Evolutionary conservation across 345 rosid genomes (phyloP).

Genomic region (Pugionium dolabratum): DNA sequence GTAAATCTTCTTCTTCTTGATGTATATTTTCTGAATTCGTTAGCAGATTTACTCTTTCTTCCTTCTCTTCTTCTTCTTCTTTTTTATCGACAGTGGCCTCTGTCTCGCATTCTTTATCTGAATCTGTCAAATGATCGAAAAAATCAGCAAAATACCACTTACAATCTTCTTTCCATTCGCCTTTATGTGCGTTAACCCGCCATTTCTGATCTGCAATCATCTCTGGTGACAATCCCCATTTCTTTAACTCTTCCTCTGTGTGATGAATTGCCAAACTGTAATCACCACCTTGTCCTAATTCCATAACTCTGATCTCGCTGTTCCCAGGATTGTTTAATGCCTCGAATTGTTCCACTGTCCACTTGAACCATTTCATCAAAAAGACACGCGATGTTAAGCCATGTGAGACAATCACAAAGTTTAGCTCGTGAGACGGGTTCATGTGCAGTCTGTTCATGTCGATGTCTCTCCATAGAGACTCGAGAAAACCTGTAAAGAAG

Average conservation of each 20-base stretch:
- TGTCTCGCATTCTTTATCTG: slow-evolving; percentile 42
- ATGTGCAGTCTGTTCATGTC: slow-evolving; percentile 74
- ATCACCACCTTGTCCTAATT: slow-evolving; percentile 75
- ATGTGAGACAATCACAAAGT: slow-evolving; percentile 79
- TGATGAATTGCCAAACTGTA: slow-evolving; percentile 88
- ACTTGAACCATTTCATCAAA: slow-evolving; percentile 99
- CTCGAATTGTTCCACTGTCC: slow-evolving; percentile 93
- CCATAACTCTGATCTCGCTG: slow-evolving; percentile 80
- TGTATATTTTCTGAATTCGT: slow-evolving; percentile 25
- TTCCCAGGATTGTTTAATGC: slow-evolving; percentile 67
- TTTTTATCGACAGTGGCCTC: slow-evolving; percentile 15
- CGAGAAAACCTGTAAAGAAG: slow-evolving; percentile 65
- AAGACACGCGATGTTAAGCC: slow-evolving; percentile 82
- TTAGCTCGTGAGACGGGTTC: slow-evolving; percentile 64
- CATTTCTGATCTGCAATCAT: slow-evolving; percentile 90
- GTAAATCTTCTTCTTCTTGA: not conserved
- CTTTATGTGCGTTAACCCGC: slow-evolving; percentile 55
- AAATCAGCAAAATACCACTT: slow-evolving; percentile 65
- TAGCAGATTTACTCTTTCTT: slow-evolving; percentile 6
- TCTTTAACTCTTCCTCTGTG: slow-evolving; percentile 66
- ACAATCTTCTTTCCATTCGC: slow-evolving; percentile 75
- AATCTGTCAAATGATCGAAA: slow-evolving; percentile 54
- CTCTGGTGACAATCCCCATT: slow-evolving; percentile 82
- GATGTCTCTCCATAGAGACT: slow-evolving; percentile 96
- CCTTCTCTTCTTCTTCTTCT: slow-evolving; percentile 1